Evolutionary conservation across 257 asterid species (phyloP).

Genomic region (Nicotiana obtusifolia): DNA sequence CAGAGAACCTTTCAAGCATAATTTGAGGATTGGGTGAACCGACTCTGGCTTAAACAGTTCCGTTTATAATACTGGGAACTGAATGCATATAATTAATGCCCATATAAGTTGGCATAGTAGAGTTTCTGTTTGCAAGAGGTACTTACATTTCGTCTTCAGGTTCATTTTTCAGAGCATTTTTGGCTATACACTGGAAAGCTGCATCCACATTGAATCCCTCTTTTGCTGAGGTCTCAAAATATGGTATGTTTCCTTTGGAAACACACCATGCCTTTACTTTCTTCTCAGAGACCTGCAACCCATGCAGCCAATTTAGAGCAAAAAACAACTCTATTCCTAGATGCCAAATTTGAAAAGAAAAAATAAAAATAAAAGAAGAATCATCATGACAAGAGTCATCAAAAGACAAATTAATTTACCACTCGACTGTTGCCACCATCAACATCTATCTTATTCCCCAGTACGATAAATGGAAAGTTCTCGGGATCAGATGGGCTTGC

Average conservation of each 20-base stretch:
- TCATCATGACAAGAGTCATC: background rate
- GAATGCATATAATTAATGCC: background rate
- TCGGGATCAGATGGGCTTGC: constrained; percentile 53
- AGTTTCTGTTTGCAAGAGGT: background rate
- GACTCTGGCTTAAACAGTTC: background rate
- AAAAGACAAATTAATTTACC: constrained; percentile 26
- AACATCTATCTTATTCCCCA: constrained; percentile 49
- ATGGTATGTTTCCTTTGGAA: constrained; percentile 36
- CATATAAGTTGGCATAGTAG: background rate
- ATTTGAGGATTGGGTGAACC: background rate
- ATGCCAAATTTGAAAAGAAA: background rate
- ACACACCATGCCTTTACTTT: constrained; percentile 46
- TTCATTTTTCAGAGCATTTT: constrained; percentile 37
- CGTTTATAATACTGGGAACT: background rate
- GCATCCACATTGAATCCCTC: constrained; percentile 31
- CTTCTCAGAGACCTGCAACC: constrained; percentile 41
- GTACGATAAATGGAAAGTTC: constrained; percentile 42
- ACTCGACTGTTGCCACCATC: constrained; percentile 60
- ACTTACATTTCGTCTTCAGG: constrained; percentile 45
- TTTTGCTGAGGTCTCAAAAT: constrained; percentile 38
- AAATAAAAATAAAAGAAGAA: background rate
- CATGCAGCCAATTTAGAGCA: background rate
- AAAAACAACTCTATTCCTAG: background rate
- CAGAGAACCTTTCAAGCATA: background rate
- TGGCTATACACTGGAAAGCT: constrained; percentile 37